Percentiles rank a stretch among this genome's conserved stretches.
These are phyloP conservation scores for Coemansia sp. DNA, from an alignment of 192 early-diverging fungal species.

Conservation along the genomic window DNA sequence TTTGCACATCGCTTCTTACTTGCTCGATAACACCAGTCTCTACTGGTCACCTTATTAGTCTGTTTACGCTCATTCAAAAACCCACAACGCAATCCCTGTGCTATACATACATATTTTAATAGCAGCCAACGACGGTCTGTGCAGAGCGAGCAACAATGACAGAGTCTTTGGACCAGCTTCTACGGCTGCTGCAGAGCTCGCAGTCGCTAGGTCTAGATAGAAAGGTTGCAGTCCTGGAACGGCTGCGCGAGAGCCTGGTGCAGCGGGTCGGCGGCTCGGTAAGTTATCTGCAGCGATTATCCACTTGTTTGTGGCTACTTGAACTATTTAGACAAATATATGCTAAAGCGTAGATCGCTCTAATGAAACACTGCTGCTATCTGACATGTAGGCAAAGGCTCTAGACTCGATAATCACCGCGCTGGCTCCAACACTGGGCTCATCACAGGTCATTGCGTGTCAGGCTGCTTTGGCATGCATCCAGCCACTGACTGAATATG, in stretches of 20 bases:
- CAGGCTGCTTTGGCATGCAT: slow-evolving; percentile 45
- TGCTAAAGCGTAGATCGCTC: background rate
- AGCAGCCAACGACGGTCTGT: background rate
- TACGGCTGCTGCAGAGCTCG: slow-evolving; percentile 25
- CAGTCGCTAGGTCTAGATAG: slow-evolving; percentile 34
- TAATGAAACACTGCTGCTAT: background rate
- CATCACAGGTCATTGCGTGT: slow-evolving; percentile 52
- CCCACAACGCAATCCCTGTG: background rate
- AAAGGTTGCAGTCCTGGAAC: slow-evolving; percentile 29
- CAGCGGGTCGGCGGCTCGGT: slow-evolving; percentile 35
- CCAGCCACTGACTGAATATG: slow-evolving; percentile 34
- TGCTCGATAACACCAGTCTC: background rate
- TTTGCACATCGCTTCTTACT: background rate
- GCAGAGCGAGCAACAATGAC: slow-evolving; percentile 20
- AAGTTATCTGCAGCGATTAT: slow-evolving; percentile 18
- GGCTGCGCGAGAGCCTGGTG: slow-evolving; percentile 19
- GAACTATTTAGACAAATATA: background rate
- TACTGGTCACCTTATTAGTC: background rate
- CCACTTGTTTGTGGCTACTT: background rate
- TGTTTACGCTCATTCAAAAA: background rate
- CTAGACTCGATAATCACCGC: slow-evolving; percentile 39
- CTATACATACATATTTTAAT: background rate
- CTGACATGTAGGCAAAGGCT: slow-evolving; percentile 32
- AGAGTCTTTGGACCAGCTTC: slow-evolving; percentile 47
- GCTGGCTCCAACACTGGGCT: slow-evolving; percentile 40